phyloP scores from a whole-genome alignment of 148 eudicot genomes.

The Fagopyrum homotropicum region DNA sequence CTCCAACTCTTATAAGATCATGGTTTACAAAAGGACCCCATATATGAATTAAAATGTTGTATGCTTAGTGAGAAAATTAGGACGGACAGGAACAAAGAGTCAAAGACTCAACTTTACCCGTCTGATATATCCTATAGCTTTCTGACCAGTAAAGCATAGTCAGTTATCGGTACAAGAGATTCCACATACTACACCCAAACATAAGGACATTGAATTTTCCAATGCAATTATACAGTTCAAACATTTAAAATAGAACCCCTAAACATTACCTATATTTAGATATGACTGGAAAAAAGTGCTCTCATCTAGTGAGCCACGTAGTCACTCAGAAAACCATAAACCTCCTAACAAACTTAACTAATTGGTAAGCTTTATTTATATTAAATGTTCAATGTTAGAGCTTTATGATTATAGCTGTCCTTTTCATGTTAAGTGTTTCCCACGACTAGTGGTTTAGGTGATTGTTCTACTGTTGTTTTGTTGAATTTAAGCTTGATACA shows the following conservation, averaged over 20 bases:
- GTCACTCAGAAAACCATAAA: slow-evolving; percentile 3
- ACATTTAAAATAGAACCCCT: background rate
- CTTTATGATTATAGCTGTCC: background rate
- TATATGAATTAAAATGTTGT: background rate
- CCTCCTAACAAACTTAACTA: background rate
- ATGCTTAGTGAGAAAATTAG: background rate
- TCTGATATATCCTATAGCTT: background rate
- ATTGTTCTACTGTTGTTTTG: background rate
- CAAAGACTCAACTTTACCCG: background rate
- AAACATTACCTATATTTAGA: background rate
- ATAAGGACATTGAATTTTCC: too few relatives aligned
- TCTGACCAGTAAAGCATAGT: background rate
- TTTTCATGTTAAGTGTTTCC: background rate
- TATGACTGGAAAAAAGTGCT: background rate
- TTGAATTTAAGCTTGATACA: background rate
- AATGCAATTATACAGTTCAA: background rate
- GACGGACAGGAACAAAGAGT: background rate
- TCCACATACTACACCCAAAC: background rate
- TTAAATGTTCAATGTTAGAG: background rate
- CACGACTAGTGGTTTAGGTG: background rate
- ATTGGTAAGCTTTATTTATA: background rate
- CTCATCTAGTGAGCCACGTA: slow-evolving; percentile 5
- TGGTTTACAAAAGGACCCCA: too few relatives aligned
- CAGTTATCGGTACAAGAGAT: background rate
- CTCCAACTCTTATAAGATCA: too few relatives aligned